Base-by-base conservation (phyloP, 805 yeast species). In the Tetrapisispora namnaoensis region DNA sequence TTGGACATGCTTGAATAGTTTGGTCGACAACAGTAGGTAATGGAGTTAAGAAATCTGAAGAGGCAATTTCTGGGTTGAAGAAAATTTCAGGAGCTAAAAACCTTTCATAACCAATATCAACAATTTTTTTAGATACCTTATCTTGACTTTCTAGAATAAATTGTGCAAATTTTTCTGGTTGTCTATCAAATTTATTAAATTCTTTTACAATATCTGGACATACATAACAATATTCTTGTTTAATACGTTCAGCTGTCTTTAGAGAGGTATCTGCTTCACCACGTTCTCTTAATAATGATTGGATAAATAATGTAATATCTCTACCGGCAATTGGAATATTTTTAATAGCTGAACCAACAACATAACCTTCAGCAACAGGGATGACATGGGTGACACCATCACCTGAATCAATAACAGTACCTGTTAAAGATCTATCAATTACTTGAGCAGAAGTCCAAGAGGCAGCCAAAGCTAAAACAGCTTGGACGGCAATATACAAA, bases 371-470 rank as follows among this genome's bases (percentile, higher is more conserved):
- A 27, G 99, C 98, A 35, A 93, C 99, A 16, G 99, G 98, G 54
- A 93, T 93, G 42, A 93, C 98, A 67, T 93, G 99, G 13, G 99
- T 93, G 4, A 93, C 99, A 75, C 99, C 99, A 64, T 91, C 99
- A 72, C 99, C 99, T 2, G 95, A 83, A 66, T 93, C 99, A 59
- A 93, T 91, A 56, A 93, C 99, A 0, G 98, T 93, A 68, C 99
- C 99, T 8, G 99, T 93, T 58, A 93, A 75, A 1, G 98, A 88
- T 68, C 97, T 81, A 63, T 91, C 99, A 52, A 82, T 83, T 30
- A 89, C 98, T 65, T 93, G 93, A 17, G 95, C 81, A 14, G 96
- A 86, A 5, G 99, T 91, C 99, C 99, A 93, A 8, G 96, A 88
- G 1, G 99, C 99, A 7, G 99, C 99, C 58, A 93, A 75, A 0